phyloP scores from a whole-genome alignment of 2,329 filamentous ascomycete species.

The Hypoxylon sp. region DNA sequence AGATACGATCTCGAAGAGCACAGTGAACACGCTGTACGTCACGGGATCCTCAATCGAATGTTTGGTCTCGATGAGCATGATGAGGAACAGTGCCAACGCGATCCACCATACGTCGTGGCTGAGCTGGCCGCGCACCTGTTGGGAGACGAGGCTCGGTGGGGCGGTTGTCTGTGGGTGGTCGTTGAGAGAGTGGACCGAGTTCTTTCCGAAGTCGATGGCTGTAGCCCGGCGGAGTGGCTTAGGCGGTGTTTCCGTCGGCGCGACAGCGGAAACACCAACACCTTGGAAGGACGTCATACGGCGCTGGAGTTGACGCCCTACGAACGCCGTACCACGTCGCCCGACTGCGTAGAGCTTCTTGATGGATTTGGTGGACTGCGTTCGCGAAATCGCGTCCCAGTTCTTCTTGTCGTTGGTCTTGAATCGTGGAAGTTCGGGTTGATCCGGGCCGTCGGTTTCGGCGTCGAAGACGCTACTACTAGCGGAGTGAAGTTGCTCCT shows the following conservation, averaged over 20 bases:
- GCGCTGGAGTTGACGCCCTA: slow-evolving; percentile 57
- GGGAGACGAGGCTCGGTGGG: slow-evolving; percentile 62
- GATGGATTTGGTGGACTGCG: slow-evolving; percentile 42
- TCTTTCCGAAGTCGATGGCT: slow-evolving; percentile 44
- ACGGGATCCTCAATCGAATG: slow-evolving; percentile 67
- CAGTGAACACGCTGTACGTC: slow-evolving; percentile 71
- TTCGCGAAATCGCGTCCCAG: slow-evolving; percentile 42
- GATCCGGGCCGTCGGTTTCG: slow-evolving; percentile 52
- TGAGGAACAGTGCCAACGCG: slow-evolving; percentile 71
- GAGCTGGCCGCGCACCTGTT: slow-evolving; percentile 75
- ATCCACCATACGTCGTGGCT: slow-evolving; percentile 78
- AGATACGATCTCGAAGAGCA: slow-evolving; percentile 70
- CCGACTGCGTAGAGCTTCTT: slow-evolving; percentile 44
- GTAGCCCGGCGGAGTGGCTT: slow-evolving; percentile 42
- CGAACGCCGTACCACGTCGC: slow-evolving; percentile 47
- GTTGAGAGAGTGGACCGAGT: slow-evolving; percentile 44
- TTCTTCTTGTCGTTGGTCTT: slow-evolving; percentile 33
- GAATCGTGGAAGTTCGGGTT: slow-evolving; percentile 30
- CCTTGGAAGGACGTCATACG: slow-evolving; percentile 61
- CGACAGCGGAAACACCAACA: slow-evolving; percentile 57
- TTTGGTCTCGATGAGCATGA: slow-evolving; percentile 71
- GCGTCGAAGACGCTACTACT: slow-evolving; percentile 53
- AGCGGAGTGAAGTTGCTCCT: slow-evolving; percentile 48
- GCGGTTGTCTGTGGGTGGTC: slow-evolving; percentile 32
- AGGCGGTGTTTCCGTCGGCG: slow-evolving; percentile 6